Evolutionary conservation across 2,329 filamentous ascomycete species (phyloP).

Genomic region (Botryosphaeria agaves): DNA sequence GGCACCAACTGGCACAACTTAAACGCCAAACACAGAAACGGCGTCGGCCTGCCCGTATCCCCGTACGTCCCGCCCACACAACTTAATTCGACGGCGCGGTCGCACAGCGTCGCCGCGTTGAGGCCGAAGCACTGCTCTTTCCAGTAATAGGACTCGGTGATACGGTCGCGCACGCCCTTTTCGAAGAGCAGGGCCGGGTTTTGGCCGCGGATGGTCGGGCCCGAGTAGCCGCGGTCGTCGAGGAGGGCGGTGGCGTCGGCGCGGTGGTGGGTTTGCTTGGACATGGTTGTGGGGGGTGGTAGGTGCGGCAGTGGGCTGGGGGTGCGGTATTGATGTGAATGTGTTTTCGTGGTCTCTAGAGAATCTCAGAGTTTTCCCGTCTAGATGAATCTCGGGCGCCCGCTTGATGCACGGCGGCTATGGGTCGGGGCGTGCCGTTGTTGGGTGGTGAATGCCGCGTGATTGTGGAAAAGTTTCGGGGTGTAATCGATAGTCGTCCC

Average conservation of each 20-base stretch:
- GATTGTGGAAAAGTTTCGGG: too few relatives aligned
- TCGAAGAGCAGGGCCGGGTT: constrained; percentile 95
- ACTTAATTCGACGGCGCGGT: constrained; percentile 70
- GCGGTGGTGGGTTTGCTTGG: constrained; percentile 44
- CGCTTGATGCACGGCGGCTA: too few relatives aligned
- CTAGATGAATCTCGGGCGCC: too few relatives aligned
- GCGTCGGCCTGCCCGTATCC: constrained; percentile 66
- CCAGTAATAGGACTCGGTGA: constrained; percentile 92
- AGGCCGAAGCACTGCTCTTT: constrained; percentile 97
- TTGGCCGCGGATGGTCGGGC: constrained; percentile 65
- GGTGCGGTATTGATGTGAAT: too few relatives aligned
- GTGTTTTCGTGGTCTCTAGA: too few relatives aligned
- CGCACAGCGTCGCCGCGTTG: constrained; percentile 65
- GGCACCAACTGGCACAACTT: constrained; percentile 85
- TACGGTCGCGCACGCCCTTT: constrained; percentile 87
- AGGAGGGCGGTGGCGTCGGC: constrained; percentile 65
- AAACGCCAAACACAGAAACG: constrained; percentile 87
- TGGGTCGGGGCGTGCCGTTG: too few relatives aligned
- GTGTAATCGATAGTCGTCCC: too few relatives aligned
- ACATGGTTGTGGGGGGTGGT: too few relatives aligned
- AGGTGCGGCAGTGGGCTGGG: too few relatives aligned
- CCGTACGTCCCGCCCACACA: constrained; percentile 85
- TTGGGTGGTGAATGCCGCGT: too few relatives aligned
- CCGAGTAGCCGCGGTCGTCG: constrained; percentile 74
- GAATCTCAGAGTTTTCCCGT: too few relatives aligned